Percentiles rank a stretch among this genome's conserved stretches.
Evolutionary conservation across 805 yeast genomes (phyloP).

Genomic region (Yarrowia osloensis): DNA sequence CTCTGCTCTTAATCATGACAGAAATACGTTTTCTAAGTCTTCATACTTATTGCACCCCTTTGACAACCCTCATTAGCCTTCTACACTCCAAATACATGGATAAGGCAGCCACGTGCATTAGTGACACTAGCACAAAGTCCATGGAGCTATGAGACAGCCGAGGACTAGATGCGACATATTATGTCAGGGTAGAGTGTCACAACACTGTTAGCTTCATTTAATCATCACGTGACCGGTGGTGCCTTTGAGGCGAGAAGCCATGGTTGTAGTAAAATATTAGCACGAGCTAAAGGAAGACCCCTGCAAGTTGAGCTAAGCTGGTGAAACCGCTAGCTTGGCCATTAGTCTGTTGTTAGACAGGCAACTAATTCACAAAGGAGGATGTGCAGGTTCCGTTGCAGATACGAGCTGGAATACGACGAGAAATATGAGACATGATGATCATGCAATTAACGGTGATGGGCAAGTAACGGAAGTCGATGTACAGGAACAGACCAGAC

Average conservation of each 20-base stretch:
- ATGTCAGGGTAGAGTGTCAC: not conserved
- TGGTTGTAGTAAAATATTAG: not conserved
- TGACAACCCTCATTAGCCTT: no score
- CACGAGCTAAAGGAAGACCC: not conserved
- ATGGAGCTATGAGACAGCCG: not conserved
- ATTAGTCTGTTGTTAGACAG: not conserved
- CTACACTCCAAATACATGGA: no score
- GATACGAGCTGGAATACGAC: not conserved
- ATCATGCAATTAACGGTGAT: no score
- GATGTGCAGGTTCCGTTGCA: not conserved
- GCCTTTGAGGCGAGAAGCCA: no score
- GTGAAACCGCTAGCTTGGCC: not conserved
- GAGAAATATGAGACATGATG: no score
- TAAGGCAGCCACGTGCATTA: not conserved
- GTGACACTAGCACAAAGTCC: not conserved
- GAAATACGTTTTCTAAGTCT: not conserved
- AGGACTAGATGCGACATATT: not conserved
- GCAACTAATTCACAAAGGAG: no score
- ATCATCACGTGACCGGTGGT: not conserved
- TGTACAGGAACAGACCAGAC: no score
- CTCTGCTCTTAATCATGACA: not conserved
- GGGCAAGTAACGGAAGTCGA: no score
- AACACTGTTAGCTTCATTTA: no score
- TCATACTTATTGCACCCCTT: no score
- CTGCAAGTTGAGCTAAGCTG: not conserved